These are phyloP conservation scores for Brassica juncea DNA, from an alignment of 345 rosid species.

Conservation along the genomic window DNA sequence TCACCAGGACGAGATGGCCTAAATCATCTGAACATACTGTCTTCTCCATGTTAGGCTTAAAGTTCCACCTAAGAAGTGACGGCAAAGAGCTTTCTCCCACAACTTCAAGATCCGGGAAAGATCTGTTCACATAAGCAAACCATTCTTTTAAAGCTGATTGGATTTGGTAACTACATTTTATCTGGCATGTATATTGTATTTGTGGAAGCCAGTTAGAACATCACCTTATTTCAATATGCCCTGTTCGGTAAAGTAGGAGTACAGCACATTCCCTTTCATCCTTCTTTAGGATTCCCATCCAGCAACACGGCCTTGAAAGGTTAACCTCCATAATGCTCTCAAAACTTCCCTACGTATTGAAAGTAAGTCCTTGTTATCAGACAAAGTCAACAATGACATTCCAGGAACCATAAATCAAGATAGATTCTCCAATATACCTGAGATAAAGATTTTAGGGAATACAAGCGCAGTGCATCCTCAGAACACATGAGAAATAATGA, in stretches of 20 bases:
- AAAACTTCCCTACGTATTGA: slow-evolving; percentile 53
- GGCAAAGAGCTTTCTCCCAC: slow-evolving; percentile 66
- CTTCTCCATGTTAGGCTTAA: slow-evolving; percentile 65
- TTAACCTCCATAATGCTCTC: slow-evolving; percentile 51
- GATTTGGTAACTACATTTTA: slow-evolving; percentile 19
- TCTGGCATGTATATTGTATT: slow-evolving; percentile 21
- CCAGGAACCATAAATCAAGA: slow-evolving; percentile 16
- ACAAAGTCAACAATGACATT: slow-evolving; percentile 29
- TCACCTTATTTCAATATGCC: slow-evolving; percentile 78
- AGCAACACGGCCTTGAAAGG: slow-evolving; percentile 66
- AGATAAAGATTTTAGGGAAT: slow-evolving; percentile 53
- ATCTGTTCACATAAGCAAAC: slow-evolving; percentile 52
- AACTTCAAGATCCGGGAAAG: slow-evolving; percentile 72
- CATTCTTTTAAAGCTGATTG: slow-evolving; percentile 11
- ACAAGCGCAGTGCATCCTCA: slow-evolving; percentile 60
- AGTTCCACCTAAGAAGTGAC: slow-evolving; percentile 79
- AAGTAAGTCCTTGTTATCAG: slow-evolving; percentile 36
- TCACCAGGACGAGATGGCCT: slow-evolving; percentile 67
- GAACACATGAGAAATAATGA: slow-evolving; percentile 59
- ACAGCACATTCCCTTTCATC: slow-evolving; percentile 55
- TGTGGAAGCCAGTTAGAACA: slow-evolving; percentile 6
- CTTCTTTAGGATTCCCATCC: slow-evolving; percentile 65
- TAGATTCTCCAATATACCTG: slow-evolving; percentile 52
- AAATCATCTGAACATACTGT: slow-evolving; percentile 56
- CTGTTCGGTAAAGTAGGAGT: slow-evolving; percentile 64